These are phyloP conservation scores for Trametes sp. DNA, from an alignment of 1,284 basidiomycete genomes.

Conservation along the genomic window DNA sequence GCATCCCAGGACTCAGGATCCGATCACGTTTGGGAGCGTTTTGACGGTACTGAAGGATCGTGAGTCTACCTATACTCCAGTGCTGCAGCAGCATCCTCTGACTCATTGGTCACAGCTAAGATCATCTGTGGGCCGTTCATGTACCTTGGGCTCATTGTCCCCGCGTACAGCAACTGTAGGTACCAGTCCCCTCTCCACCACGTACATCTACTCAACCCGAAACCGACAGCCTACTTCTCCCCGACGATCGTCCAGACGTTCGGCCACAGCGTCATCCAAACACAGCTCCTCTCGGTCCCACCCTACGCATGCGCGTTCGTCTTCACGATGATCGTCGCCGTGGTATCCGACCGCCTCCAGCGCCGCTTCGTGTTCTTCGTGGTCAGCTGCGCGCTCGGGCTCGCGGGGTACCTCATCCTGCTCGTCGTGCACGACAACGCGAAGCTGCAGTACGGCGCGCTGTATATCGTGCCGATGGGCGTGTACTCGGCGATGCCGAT, in stretches of 20 bases:
- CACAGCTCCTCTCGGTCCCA: constrained; percentile 58
- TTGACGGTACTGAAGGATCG: constrained; percentile 34
- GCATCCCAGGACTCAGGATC: constrained; percentile 27
- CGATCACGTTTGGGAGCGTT: constrained; percentile 22
- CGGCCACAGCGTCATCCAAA: constrained; percentile 51
- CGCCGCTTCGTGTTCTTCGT: constrained; percentile 36
- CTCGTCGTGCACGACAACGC: constrained; percentile 31
- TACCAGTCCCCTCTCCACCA: background rate
- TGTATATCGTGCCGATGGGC: constrained; percentile 37
- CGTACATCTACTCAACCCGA: no score
- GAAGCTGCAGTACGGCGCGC: constrained; percentile 35
- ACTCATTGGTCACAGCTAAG: constrained; percentile 28
- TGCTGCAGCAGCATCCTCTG: background rate
- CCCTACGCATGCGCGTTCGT: constrained; percentile 45
- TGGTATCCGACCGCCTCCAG: constrained; percentile 27
- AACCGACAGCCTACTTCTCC: constrained; percentile 40
- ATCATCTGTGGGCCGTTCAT: constrained; percentile 37
- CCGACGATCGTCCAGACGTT: constrained; percentile 45
- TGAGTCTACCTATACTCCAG: constrained; percentile 12
- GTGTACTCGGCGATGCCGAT: constrained; percentile 38
- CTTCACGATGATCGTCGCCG: constrained; percentile 35
- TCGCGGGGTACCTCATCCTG: constrained; percentile 34
- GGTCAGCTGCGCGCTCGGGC: constrained; percentile 22
- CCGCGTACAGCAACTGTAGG: constrained; percentile 37
- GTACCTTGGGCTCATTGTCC: constrained; percentile 37